Evolutionary conservation across 179 eudicot species (phyloP).

Genomic region (Corrigiola litoralis): DNA sequence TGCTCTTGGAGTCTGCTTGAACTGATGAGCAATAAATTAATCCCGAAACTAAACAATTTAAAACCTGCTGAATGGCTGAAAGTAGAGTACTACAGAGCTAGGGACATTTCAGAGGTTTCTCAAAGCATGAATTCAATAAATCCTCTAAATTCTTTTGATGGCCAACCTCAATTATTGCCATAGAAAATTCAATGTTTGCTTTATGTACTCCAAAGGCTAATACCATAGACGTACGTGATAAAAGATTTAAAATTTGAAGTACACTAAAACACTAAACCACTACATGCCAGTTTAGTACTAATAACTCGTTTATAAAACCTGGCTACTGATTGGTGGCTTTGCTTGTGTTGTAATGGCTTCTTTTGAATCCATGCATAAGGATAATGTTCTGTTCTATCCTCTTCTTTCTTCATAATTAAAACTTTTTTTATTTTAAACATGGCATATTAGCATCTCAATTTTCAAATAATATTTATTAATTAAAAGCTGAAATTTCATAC

Average conservation of each 20-base stretch:
- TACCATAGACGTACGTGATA: no score
- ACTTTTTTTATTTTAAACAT: no score
- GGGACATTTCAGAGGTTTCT: neutral
- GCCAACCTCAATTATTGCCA: constrained; percentile 15
- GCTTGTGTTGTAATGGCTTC: neutral
- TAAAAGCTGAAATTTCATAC: neutral
- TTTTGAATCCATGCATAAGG: neutral
- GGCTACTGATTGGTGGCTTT: neutral
- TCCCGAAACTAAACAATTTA: neutral
- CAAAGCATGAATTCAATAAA: constrained; percentile 8
- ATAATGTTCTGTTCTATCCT: neutral
- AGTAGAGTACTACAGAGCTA: neutral
- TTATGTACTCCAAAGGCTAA: neutral
- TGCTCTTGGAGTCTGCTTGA: constrained; percentile 7
- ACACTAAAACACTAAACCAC: neutral
- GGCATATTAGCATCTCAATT: no score
- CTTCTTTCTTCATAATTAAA: neutral
- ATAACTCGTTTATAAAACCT: neutral
- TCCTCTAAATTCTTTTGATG: constrained; percentile 13
- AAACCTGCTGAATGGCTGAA: neutral
- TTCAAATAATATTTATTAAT: no score
- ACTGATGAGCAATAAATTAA: neutral
- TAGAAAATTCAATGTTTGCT: neutral
- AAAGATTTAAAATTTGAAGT: neutral
- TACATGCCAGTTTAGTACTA: neutral